phyloP scores from a whole-genome alignment of 805 yeast species.

The Maudiozyma serrabonitensis region DNA sequence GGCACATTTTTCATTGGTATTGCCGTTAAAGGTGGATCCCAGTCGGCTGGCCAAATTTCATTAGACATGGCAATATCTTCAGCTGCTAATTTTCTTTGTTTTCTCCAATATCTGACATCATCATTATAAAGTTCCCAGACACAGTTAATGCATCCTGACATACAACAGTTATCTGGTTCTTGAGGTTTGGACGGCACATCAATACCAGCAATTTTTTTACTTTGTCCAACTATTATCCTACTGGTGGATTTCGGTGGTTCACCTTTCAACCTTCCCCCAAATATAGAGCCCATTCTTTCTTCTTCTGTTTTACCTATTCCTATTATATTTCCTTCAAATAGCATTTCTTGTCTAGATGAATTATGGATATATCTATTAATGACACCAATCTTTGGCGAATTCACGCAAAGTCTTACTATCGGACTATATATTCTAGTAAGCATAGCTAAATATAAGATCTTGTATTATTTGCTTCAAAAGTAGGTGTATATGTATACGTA shows the following conservation, averaged over 20 bases:
- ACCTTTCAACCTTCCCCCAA: slow-evolving; percentile 50
- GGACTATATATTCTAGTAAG: not conserved
- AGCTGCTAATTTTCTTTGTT: slow-evolving; percentile 49
- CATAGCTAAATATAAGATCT: too few relatives aligned
- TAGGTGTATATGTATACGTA: too few relatives aligned
- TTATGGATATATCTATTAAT: not conserved
- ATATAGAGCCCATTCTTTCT: slow-evolving; percentile 40
- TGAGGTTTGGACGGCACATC: slow-evolving; percentile 72
- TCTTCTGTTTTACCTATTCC: slow-evolving; percentile 31
- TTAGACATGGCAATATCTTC: slow-evolving; percentile 32
- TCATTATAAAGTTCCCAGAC: slow-evolving; percentile 93
- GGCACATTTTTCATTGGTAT: slow-evolving; percentile 38
- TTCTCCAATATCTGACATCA: slow-evolving; percentile 77
- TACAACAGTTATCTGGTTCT: slow-evolving; percentile 94
- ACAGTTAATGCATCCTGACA: slow-evolving; percentile 94
- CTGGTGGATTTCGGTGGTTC: slow-evolving; percentile 35
- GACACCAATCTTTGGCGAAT: not conserved
- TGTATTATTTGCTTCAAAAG: too few relatives aligned
- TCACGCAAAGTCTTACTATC: not conserved
- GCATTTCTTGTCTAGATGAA: slow-evolving; percentile 9
- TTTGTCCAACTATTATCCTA: slow-evolving; percentile 17
- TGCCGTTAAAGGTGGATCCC: slow-evolving; percentile 45
- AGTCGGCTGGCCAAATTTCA: slow-evolving; percentile 54
- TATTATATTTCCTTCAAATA: slow-evolving; percentile 30
- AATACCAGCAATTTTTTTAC: slow-evolving; percentile 45